Evolutionary conservation across 1,284 basidiomycete species (phyloP), one percentile per base, ranked within the genome.

Genomic region (Marasmius sp.): DNA sequence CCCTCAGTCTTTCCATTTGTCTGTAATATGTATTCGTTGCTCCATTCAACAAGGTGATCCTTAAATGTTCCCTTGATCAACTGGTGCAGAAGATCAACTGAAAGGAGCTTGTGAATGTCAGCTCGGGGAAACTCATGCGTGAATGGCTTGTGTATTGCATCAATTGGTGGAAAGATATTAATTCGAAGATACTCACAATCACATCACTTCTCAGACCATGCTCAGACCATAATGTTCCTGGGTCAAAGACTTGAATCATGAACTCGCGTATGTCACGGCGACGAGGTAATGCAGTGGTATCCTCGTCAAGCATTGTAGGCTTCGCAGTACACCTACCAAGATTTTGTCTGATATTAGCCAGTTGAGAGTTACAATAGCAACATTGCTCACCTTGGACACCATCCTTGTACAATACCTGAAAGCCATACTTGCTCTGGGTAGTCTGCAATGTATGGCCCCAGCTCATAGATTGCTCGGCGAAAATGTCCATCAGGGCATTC

Each of bases 1-100:
- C 51, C 43, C 1, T 12, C n/a, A n/a, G n/a, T 16, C 53, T 69
- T 54, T 0, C 62, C 64, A 64, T 71, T 48, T 11, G 20, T 43
- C 0, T 53, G 22, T 6, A 48, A 70, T 70, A 73, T 1, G 49
- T 61, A n/a, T n/a, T n/a, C n/a, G n/a, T n/a, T n/a, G n/a, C n/a
- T n/a, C n/a, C n/a, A n/a, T n/a, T n/a, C n/a, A 0, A 72, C 68
- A 2, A 72, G 51, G 47, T 73, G 71, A 54, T 52, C 50, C 52
- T 77, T 77, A 63, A 77, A 76, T 1, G 69, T 65, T 4, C 74
- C 75, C 55, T 75, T 75, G 65, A 76, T 75, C 10, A 78, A 11
- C 58, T 78, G 75, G 61, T 79, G 76, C 0, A 79, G 69, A 1
- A 77, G 67, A 59, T 79, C 75, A 0, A 74, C 70, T 5, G 75